phyloP scores from a whole-genome alignment of 2,329 filamentous ascomycete genomes.

The Xylariaceae sp. region DNA sequence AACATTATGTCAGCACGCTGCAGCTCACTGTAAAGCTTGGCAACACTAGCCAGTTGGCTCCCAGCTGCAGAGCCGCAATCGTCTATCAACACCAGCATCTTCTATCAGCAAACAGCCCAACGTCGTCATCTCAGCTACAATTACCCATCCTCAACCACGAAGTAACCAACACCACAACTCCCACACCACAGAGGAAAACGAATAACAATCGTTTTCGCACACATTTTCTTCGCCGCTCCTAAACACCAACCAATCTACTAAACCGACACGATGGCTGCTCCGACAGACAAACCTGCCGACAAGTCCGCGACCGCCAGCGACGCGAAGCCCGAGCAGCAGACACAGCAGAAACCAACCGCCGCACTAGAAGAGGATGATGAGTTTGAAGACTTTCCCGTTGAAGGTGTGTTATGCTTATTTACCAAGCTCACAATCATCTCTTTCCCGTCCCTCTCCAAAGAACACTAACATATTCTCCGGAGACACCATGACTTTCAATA shows the following conservation, averaged over 20 bases:
- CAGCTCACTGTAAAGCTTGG: neutral
- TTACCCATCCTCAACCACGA: neutral
- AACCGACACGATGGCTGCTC: conserved; percentile 32
- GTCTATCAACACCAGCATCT: neutral
- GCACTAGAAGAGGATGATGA: conserved; percentile 96
- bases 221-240: neutral
- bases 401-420: conserved; percentile 65
- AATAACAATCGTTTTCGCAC: neutral
- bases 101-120: conserved; percentile 9
- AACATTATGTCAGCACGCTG: neutral
- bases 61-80: conserved; percentile 19
- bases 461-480: neutral
- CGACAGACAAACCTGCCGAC: conserved; percentile 42
- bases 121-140: conserved; percentile 16
- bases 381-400: conserved; percentile 97
- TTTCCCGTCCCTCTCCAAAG: neutral
- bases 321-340: conserved; percentile 53
- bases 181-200: neutral
- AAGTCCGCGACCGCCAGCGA: conserved; percentile 51
- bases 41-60: conserved; percentile 1
- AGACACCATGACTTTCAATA: neutral
- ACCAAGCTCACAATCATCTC: neutral
- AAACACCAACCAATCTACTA: neutral
- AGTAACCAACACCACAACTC: neutral
- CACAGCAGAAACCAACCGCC: conserved; percentile 67